A percentile compares a stretch with the other conserved stretches of the same genome.
Conservation (phyloP, 495 filamentous ascomycete species). For the Bacidia gigantensis region DNA sequence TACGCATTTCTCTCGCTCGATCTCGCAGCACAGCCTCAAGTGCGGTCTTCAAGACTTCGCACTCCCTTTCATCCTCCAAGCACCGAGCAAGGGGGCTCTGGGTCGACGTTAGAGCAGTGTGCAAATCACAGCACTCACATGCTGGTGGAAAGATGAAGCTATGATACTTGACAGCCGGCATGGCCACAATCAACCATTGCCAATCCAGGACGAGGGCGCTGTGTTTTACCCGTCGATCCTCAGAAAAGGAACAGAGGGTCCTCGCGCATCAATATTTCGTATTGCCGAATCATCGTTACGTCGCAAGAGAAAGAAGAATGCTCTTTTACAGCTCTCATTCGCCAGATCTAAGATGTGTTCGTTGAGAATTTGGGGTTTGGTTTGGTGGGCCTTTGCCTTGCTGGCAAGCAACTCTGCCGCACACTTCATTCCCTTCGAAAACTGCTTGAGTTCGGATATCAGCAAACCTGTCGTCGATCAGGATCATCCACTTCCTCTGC, state of each 20-base stretch:
- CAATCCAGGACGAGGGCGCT: not conserved
- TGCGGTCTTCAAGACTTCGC: no score
- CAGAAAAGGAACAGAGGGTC: no score
- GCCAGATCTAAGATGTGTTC: not conserved
- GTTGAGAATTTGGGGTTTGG: not conserved
- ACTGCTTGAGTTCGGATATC: conserved; percentile 58
- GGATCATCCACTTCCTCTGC: conserved; percentile 41
- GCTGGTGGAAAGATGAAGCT: not conserved
- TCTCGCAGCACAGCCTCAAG: not conserved
- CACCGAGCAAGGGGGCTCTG: no score
- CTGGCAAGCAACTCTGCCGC: conserved; percentile 22
- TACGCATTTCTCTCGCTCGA: no score
- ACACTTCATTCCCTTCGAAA: conserved; percentile 60
- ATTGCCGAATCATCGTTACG: no score
- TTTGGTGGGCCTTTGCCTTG: not conserved
- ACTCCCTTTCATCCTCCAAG: no score
- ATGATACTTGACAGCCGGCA: not conserved
- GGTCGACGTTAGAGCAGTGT: no score
- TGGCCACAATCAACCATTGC: not conserved
- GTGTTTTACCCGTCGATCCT: not conserved
- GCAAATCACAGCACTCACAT: no score
- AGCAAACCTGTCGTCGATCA: conserved; percentile 26
- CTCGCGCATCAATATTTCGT: no score
- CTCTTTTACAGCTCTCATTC: not conserved
- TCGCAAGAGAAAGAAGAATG: not conserved